Percentiles rank a stretch among this genome's conserved stretches.
Conservation (phyloP, 2,329 filamentous ascomycete genomes). For the Cryphonectria japonica region DNA sequence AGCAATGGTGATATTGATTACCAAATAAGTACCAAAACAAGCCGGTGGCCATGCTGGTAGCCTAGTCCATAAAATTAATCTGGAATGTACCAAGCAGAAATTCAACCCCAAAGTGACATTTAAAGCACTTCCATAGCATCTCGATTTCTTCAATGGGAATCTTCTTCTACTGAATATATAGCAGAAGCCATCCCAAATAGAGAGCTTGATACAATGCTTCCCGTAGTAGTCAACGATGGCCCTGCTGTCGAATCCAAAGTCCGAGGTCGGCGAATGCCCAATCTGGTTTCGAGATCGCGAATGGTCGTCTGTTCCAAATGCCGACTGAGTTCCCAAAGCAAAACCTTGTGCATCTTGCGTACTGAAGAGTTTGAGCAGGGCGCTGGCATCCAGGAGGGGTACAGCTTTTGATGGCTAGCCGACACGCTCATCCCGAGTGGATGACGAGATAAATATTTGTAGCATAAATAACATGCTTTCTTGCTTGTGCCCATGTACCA, state of each 20-base stretch:
- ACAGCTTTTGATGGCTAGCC: constrained; percentile 40
- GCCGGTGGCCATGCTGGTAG: no score
- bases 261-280: constrained; percentile 28
- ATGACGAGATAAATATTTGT: constrained; percentile 35
- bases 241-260: constrained; percentile 32
- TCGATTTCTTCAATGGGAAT: not conserved
- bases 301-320: constrained; percentile 27
- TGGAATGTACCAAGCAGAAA: no score
- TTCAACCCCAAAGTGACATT: not conserved
- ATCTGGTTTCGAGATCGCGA: constrained; percentile 30
- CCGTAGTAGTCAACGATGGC: constrained; percentile 29
- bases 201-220: not conserved
- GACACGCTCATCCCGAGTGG: constrained; percentile 34
- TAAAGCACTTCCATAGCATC: not conserved
- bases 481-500: constrained; percentile 40
- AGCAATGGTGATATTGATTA: no score
- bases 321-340: constrained; percentile 30
- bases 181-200: not conserved
- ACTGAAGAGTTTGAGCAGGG: constrained; percentile 21
- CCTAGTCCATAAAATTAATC: no score
- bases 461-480: constrained; percentile 40
- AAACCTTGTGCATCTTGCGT: constrained; percentile 25
- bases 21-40: no score
- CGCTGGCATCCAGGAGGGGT: constrained; percentile 39
- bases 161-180: not conserved